phyloP scores from a whole-genome alignment of 2,329 filamentous ascomycete genomes.

The Ceratocystis cubensis region DNA sequence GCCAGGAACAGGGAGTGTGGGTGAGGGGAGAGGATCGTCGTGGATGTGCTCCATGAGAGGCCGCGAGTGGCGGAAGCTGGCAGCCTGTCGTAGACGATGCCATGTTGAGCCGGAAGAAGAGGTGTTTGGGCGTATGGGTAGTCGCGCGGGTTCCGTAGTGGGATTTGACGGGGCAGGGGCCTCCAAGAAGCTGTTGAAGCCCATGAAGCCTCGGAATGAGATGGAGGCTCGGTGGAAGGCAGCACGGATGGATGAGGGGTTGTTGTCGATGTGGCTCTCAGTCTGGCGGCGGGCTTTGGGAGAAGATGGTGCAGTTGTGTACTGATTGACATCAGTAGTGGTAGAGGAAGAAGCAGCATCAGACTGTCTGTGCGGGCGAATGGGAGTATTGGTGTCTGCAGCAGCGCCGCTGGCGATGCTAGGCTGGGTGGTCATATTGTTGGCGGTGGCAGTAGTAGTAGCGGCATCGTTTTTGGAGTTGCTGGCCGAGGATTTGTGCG shows the following conservation, averaged over 20 bases:
- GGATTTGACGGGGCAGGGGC: constrained; percentile 23
- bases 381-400: constrained; percentile 12
- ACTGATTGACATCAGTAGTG: constrained; percentile 22
- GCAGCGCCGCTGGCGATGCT: neutral
- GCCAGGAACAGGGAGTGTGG: constrained; percentile 33
- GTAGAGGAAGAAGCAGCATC: neutral
- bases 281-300: constrained; percentile 23
- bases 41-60: constrained; percentile 28
- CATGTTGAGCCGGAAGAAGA: constrained; percentile 26
- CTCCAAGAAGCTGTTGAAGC: constrained; percentile 30
- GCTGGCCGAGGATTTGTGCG: constrained; percentile 27
- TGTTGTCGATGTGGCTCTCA: constrained; percentile 25
- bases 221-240: constrained; percentile 45
- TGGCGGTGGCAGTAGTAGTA: neutral
- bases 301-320: constrained; percentile 26
- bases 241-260: constrained; percentile 34
- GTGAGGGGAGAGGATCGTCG: constrained; percentile 22
- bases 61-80: constrained; percentile 38
- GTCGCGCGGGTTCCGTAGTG: constrained; percentile 34
- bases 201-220: constrained; percentile 41
- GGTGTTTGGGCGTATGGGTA: constrained; percentile 10
- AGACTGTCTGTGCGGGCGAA: constrained; percentile 25
- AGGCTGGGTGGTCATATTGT: neutral
- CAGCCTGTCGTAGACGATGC: constrained; percentile 40
- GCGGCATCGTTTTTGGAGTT: constrained; percentile 24